Evolutionary conservation across 2,329 filamentous ascomycete species (phyloP), one percentile per base, ranked within the genome.

Genomic region (Falciphora oryzae): DNA sequence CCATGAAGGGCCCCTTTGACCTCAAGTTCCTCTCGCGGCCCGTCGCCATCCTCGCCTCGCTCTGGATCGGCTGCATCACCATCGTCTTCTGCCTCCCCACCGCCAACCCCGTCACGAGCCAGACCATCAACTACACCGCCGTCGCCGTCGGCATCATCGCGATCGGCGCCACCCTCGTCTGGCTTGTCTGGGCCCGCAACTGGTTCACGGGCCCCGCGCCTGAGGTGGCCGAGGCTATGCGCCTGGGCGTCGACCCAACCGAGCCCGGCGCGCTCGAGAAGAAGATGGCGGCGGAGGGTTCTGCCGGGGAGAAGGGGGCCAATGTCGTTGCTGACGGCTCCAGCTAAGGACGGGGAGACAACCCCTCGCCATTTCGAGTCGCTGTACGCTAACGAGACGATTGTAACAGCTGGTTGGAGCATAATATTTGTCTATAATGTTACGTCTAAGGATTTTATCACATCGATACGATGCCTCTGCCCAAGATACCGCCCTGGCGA

Each of bases 111-210:
- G 83, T 86, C 2, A 80, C 79, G 0, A 76, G 74, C n/a, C 78
- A 86, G 74, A 85, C 83, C 4, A 71, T 87, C 28, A 87, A 87
- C 68, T 87, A 87, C 69, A 85, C 84, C 0, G 80, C 82, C 0
- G 84, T 86, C 0, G 84, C 84, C 0, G 84, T 87, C 4, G 84
- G 83, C 0, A 85, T 86, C 64, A 81, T 86, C 59, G 77, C 76
- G 0, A 68, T 84, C 1, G 80, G 79, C 50, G 74, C 79, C 1
- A 73, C 82, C 27, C 75, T 72, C 0, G 77, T 75, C 18, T 87
- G 84, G 84, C 58, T 83, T 2, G 2, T 84, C 2, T 83, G 79
- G 77, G 84, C 84, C 1, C 74, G 75, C 44, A 77, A 73, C 58
- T 86, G 83, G 83, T 86, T 86, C 66, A 81, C 79, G 0, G 84